phyloP scores from a whole-genome alignment of 2,329 filamentous ascomycete genomes.

The Aspergillus aculeatinus region DNA sequence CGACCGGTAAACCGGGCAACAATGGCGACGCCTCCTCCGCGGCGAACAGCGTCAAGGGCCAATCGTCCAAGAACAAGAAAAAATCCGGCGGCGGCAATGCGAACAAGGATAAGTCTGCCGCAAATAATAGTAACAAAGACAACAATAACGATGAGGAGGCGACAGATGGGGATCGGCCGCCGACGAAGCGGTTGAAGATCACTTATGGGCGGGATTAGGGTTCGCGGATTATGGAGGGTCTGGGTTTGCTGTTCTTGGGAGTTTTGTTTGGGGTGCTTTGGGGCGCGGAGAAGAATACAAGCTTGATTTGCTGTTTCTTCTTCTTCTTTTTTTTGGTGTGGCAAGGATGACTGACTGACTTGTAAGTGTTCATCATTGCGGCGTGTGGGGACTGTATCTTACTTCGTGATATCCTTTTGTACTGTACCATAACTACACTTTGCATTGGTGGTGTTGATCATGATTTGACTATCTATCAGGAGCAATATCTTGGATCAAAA shows the following conservation, averaged over 20 bases:
- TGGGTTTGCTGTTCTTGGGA: conserved; percentile 6
- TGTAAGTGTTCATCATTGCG: neutral
- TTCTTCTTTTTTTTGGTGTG: too few relatives aligned
- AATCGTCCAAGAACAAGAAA: conserved; percentile 44
- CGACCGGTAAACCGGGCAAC: conserved; percentile 29
- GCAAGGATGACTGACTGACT: too few relatives aligned
- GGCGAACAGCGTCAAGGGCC: conserved; percentile 33
- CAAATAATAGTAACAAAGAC: conserved; percentile 20
- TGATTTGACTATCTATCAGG: neutral
- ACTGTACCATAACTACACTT: neutral
- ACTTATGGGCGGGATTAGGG: conserved; percentile 45
- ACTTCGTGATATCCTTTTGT: conserved; percentile 11
- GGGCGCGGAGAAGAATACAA: neutral
- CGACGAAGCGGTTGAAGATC: conserved; percentile 47
- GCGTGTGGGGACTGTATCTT: neutral
- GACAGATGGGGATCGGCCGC: conserved; percentile 36
- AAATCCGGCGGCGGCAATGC: conserved; percentile 23
- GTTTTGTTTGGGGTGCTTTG: neutral
- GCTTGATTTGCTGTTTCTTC: neutral
- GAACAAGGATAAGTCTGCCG: conserved; percentile 13
- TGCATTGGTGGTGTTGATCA: too few relatives aligned
- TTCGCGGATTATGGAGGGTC: neutral
- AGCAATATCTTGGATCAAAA: neutral
- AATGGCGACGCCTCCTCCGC: conserved; percentile 23
- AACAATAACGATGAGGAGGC: conserved; percentile 33